phyloP scores from a whole-genome alignment of 257 asterid species.

The Perilla frutescens region DNA sequence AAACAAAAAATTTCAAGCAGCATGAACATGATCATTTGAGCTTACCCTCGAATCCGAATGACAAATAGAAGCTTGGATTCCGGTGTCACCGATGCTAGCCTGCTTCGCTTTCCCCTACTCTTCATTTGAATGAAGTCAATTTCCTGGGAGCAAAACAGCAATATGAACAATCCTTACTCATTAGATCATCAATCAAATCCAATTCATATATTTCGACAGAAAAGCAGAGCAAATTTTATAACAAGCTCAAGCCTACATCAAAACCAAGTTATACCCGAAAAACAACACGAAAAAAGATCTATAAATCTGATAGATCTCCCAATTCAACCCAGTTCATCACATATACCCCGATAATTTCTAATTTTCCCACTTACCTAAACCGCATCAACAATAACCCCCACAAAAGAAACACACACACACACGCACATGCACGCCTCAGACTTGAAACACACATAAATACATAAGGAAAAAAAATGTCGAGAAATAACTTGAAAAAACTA shows the following conservation, averaged over 20 bases:
- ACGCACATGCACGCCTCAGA: too few relatives aligned
- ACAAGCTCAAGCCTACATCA: not conserved
- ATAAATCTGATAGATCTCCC: not conserved
- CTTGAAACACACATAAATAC: too few relatives aligned
- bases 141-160: conserved; percentile 52
- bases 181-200: not conserved
- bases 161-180: conserved; percentile 6
- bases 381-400: too few relatives aligned
- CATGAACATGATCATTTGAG: not conserved
- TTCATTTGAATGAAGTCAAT: conserved; percentile 83
- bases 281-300: not conserved
- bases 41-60: conserved; percentile 89
- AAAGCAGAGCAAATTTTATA: not conserved
- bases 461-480: not conserved
- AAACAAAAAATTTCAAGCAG: not conserved
- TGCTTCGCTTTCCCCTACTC: conserved; percentile 65
- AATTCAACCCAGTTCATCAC: too few relatives aligned
- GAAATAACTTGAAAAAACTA: not conserved
- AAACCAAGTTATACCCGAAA: not conserved
- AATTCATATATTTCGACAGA: not conserved
- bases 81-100: conserved; percentile 37
- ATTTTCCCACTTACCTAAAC: too few relatives aligned
- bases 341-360: not conserved
- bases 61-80: conserved; percentile 73
- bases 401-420: too few relatives aligned